Evolutionary conservation across 345 rosid species (phyloP).

Genomic region (Clausena lansium): DNA sequence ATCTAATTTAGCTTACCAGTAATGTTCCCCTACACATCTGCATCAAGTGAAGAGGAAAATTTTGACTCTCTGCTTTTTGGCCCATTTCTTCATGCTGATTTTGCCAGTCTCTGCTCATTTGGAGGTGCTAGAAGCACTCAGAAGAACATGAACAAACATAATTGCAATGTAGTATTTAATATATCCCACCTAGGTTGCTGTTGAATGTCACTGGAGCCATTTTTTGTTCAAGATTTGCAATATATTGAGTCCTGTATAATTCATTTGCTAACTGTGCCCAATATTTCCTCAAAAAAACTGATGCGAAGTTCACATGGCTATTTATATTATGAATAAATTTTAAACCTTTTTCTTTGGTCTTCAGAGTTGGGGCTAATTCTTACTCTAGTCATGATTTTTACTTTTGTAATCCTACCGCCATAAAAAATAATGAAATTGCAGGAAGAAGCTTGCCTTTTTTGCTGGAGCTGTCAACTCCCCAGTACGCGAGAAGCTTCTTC

Average conservation of each 20-base stretch:
- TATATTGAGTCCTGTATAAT: background rate
- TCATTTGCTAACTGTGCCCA: background rate
- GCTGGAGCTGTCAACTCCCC: slow-evolving; percentile 63
- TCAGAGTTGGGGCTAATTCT: background rate
- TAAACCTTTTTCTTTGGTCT: background rate
- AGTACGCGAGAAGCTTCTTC: slow-evolving; percentile 47
- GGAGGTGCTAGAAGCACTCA: background rate
- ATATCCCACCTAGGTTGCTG: background rate
- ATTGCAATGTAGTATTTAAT: background rate
- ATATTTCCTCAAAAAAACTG: background rate
- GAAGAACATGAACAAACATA: background rate
- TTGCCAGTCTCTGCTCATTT: background rate
- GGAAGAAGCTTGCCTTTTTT: slow-evolving; percentile 58
- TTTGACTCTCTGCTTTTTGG: background rate
- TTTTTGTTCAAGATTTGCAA: background rate
- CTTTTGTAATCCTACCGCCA: background rate
- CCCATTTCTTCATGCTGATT: background rate
- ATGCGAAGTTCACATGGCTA: background rate
- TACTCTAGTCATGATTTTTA: background rate
- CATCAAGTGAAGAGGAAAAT: background rate
- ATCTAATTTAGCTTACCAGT: background rate
- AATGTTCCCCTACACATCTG: background rate
- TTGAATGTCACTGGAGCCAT: background rate
- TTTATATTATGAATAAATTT: background rate
- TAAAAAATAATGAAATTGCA: slow-evolving; percentile 22